Evolutionary conservation across 2,329 filamentous ascomycete genomes (phyloP).

Genomic region (Cercospora nicotianae): DNA sequence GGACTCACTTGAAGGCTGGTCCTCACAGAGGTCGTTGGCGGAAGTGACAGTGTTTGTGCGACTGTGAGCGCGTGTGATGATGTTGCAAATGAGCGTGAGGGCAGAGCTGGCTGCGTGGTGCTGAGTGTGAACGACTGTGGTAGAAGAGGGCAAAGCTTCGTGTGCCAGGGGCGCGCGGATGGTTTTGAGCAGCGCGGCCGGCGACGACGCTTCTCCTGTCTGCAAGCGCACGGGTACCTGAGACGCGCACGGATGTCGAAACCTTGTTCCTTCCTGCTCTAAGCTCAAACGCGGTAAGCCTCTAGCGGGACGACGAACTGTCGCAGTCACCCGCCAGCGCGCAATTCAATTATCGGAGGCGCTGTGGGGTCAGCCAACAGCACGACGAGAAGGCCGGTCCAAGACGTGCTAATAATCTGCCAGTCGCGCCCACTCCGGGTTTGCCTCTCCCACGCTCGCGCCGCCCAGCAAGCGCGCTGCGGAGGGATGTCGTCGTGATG

Average conservation of each 20-base stretch:
- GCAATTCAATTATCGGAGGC: not conserved
- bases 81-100: constrained; percentile 17
- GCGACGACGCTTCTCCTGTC: constrained; percentile 7
- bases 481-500: not conserved
- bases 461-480: not conserved
- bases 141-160: not conserved
- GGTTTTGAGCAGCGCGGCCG: not conserved
- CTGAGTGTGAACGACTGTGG: constrained; percentile 7
- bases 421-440: not conserved
- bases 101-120: constrained; percentile 21
- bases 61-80: constrained; percentile 21
- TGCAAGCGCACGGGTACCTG: constrained; percentile 10
- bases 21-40: constrained; percentile 19
- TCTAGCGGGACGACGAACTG: not conserved
- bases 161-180: not conserved
- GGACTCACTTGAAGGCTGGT: not conserved
- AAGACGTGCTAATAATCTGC: not conserved
- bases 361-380: constrained; percentile 5
- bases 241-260: not conserved
- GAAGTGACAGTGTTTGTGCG: constrained; percentile 19
- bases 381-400: not conserved
- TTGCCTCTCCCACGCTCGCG: not conserved
- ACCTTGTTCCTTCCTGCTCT: not conserved
- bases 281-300: not conserved
- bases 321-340: not conserved